Base-by-base conservation (phyloP, 176 grass and related monocot species). In the Microstegium vimineum region DNA sequence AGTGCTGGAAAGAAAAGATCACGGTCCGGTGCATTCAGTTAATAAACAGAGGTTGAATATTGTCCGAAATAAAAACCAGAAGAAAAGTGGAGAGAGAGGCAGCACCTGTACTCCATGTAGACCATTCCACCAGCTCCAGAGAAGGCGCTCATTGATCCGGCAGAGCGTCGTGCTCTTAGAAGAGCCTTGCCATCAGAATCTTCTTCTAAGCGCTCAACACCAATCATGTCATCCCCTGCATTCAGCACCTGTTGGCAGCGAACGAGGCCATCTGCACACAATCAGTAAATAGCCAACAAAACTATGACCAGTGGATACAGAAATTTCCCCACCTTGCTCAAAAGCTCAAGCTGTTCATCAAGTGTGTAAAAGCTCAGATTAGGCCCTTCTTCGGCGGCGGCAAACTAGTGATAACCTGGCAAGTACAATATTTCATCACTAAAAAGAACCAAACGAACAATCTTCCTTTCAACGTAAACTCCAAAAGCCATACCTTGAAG, bases 61-160 rank as follows among this genome's bases (percentile, higher is more conserved):
- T 49, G 38, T 7, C 63, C 3, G 4, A 5, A 73, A 85, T 76
- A 27, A 41, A 81, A 75, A 69, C 2, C 71, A 27, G 62, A 14
- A 30, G 18, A 15, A 22, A 10, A 79, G 14, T 49, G 42, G 56
- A 63, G 59, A 66, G 34, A 79, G 62, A 38, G 33, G 17, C 20
- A 74, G 16, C 85, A 98, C 96, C 68, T 95, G 87, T 93, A 98
- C 62, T 98, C 93, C 85, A 95, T 91, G 85, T 98, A 98, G 62
- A 95, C 72, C 87, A 93, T 90, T 74, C 96, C 96, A 20, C 75
- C 81, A 2, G 96, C 90, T 76, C 92, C 93, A 66, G 96, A 95
- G 56, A 88, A 88, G 63, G 87, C 75, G 32, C 96, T 95, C 96
- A 98, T 95, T 33, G 91, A 88, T 60, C 89, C 91, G 46, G 84